phyloP scores from a whole-genome alignment of 345 rosid genomes.

The Linum tenue region DNA sequence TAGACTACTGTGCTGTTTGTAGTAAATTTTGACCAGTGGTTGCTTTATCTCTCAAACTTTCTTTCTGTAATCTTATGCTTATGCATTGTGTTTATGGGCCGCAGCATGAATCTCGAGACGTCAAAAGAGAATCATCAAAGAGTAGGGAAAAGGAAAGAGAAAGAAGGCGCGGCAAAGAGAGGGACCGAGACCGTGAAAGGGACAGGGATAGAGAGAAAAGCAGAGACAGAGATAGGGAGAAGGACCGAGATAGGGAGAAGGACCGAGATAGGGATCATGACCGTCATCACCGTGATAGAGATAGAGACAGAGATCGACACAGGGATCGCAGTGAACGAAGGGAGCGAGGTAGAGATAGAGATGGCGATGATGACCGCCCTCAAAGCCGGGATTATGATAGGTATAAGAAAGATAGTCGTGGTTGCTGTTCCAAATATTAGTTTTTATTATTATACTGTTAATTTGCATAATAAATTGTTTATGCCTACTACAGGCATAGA shows the following conservation, averaged over 20 bases:
- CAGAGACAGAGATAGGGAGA: constrained; percentile 4
- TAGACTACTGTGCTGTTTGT: neutral
- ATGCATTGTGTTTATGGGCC: neutral
- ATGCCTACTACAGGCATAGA: neutral
- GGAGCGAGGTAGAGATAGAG: constrained; percentile 3
- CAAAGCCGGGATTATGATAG: constrained; percentile 1
- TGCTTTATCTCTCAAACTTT: neutral
- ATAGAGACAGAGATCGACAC: neutral
- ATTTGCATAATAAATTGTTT: neutral
- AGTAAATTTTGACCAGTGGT: neutral
- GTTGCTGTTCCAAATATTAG: neutral
- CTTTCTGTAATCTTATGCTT: neutral
- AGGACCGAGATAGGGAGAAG: neutral
- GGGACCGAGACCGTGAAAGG: constrained; percentile 1
- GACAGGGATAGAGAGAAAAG: constrained; percentile 1
- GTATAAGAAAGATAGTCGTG: neutral
- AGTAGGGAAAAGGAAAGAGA: constrained; percentile 3
- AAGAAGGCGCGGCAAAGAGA: neutral
- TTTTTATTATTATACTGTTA: neutral
- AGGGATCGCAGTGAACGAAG: constrained; percentile 1
- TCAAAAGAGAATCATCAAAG: neutral
- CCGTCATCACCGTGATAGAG: neutral
- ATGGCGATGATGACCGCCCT: neutral
- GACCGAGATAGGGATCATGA: neutral
- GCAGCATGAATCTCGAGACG: neutral